Percentiles rank a stretch among this genome's conserved stretches.
These are phyloP conservation scores for Kodamaea nitidulidarum DNA, from an alignment of 805 yeast species.

Conservation along the genomic window DNA sequence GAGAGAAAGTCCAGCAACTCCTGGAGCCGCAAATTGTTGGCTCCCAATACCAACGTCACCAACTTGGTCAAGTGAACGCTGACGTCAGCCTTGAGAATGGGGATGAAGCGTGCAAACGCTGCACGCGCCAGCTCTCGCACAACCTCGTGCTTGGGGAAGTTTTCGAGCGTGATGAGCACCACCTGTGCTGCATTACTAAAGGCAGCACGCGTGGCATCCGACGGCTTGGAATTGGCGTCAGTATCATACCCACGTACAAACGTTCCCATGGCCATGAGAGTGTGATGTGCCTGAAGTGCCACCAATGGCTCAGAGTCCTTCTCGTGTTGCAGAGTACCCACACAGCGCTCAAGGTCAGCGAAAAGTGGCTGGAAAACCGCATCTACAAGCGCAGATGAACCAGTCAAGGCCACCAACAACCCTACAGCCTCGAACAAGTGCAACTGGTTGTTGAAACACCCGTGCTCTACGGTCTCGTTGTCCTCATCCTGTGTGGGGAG, in stretches of 20 bases:
- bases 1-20: slow-evolving; percentile 81
- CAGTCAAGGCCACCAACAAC: slow-evolving; percentile 51
- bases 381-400: slow-evolving; percentile 31
- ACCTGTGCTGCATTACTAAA: slow-evolving; percentile 73
- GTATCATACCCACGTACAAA: slow-evolving; percentile 78
- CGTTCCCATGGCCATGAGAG: slow-evolving; percentile 84
- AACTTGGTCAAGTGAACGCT: slow-evolving; percentile 59
- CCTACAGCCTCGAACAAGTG: slow-evolving; percentile 87
- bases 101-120: slow-evolving; percentile 81
- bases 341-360: slow-evolving; percentile 62
- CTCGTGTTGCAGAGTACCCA: slow-evolving; percentile 27
- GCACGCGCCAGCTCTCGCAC: slow-evolving; percentile 85
- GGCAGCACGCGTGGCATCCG: slow-evolving; percentile 35
- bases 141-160: slow-evolving; percentile 57
- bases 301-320: slow-evolving; percentile 36
- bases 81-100: slow-evolving; percentile 53
- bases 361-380: slow-evolving; percentile 72
- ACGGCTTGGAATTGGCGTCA: slow-evolving; percentile 11
- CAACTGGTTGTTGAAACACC: slow-evolving; percentile 71
- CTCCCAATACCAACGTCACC: slow-evolving; percentile 55
- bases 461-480: slow-evolving; percentile 43
- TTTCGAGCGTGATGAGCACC: slow-evolving; percentile 77
- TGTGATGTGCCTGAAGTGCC: slow-evolving; percentile 78
- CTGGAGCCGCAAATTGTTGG: slow-evolving; percentile 50
- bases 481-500: slow-evolving; percentile 54